These are phyloP conservation scores for Cairneyella variabilis DNA, from an alignment of 495 filamentous ascomycete species.

Conservation along the genomic window DNA sequence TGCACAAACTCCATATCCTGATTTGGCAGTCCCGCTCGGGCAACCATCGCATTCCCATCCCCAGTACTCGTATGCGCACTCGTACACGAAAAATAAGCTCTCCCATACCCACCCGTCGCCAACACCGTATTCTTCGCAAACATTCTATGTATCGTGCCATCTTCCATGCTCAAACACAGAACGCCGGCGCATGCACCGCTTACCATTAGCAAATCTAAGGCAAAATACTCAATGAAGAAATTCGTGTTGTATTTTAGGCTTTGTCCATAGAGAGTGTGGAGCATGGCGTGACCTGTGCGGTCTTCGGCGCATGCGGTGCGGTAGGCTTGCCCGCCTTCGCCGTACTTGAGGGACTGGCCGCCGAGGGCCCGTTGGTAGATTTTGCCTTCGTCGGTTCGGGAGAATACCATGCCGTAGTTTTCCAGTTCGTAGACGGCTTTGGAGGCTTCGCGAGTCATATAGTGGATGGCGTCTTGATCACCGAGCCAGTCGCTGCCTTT, in stretches of 20 bases:
- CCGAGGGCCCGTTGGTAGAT: constrained; percentile 27
- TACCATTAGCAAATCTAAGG: constrained; percentile 24
- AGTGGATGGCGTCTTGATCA: constrained; percentile 29
- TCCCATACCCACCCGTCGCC: constrained; percentile 23
- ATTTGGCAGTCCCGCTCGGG: constrained; percentile 25
- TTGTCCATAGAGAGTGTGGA: constrained; percentile 27
- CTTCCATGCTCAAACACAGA: constrained; percentile 23
- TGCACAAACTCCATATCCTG: constrained; percentile 30
- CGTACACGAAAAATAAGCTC: constrained; percentile 25
- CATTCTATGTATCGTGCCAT: constrained; percentile 25
- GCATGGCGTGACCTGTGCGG: constrained; percentile 25
- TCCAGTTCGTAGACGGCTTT: constrained; percentile 25
- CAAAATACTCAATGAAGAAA: constrained; percentile 28
- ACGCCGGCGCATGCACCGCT: constrained; percentile 21
- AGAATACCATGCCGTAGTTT: constrained; percentile 28
- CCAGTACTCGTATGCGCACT: constrained; percentile 23
- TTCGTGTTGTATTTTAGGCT: constrained; percentile 23
- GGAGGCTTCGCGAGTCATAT: constrained; percentile 24
- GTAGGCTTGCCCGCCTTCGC: constrained; percentile 24
- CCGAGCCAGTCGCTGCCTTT: constrained; percentile 28
- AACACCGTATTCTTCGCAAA: constrained; percentile 25
- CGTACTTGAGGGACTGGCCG: constrained; percentile 21
- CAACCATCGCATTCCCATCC: constrained; percentile 26
- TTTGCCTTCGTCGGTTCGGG: constrained; percentile 15
- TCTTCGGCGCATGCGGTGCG: constrained; percentile 21